Evolutionary conservation across 805 yeast species (phyloP), one percentile per base, ranked within the genome.

Genomic region (Geotrichum ghanense): DNA sequence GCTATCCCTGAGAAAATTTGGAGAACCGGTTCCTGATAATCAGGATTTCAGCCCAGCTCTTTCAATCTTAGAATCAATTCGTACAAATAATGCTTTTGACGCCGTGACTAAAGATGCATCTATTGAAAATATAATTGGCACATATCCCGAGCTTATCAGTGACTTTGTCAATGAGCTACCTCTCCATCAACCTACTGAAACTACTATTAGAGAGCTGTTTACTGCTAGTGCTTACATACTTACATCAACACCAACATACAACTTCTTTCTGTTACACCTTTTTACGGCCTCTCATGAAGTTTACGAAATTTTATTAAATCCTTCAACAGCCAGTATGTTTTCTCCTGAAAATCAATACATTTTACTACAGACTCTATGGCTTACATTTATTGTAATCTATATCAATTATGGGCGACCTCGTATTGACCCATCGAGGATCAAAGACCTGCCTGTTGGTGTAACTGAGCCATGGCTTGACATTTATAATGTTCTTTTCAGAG

Each of bases 261-360:
- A 58, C 45, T 62, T 62, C 44, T 51, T 52, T 35, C 46, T 62
- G 6, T 47, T 62, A 16, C 66, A 62, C 43, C 48, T 59, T 1
- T 49, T 63, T 19, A 59, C 65, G 1, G 51, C 56, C 2, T 42
- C 58, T 1, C 63, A 59, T 16, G 67, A 48, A n/a, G 42, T 50
- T 2, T 41, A 48, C 6, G 59, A 56, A 40, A 50, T 56, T 14
- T 7, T 54, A 22, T 31, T 45, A 5, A 44, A 46, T 17, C 48
- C 48, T 12, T 39, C 34, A 24, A 45, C 43, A 7, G 7, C 21
- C 2, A 42, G 42, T 5, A 42, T 55, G 6, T 41, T 56, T 40
- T 47, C 52, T n/a, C 48, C 45, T 22, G 37, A 44, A 24, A 34
- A 42, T 10, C 51, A 47, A 3, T 45, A 42, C n/a, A 42, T 22